Evolutionary conservation across 1,284 basidiomycete genomes (phyloP), one percentile per base, ranked within the genome.

Genomic region (Exobasidium cylindrosporum): DNA sequence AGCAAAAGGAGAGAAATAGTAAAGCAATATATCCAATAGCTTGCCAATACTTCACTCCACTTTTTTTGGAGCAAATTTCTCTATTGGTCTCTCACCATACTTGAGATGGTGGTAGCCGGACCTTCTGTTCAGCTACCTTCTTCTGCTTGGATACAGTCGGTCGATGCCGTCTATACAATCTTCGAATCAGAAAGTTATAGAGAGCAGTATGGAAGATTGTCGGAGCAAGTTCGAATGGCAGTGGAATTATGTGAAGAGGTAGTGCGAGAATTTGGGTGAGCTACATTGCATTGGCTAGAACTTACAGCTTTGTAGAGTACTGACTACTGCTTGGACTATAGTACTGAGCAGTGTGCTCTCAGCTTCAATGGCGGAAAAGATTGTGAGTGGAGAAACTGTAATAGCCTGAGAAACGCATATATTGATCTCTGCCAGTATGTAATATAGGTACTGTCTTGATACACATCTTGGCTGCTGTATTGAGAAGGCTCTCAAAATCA

Each of bases 341-440:
- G 89, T 90, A 4, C 84, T 24, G 40, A 59, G 3, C 69, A 69
- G 17, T 74, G 72, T 40, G 69, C 76, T 0, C 63, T 98, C 57
- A 96, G 92, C 80, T 98, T 97, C 83, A 98, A 98, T 72, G 95
- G 95, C 13, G 95, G 95, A 49, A 98, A 98, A 80, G 95, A 98
- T 78, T 97, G 62, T 30, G 54, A 17, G 24, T 35, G 0, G 5
- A 24, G 28, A 49, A 47, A 30, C 35, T 10, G 11, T 14, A 40
- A 49, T 21, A 4, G 0, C 29, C 49, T n/a, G 53, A 10, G 35
- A 35, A 30, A 23, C 49, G 28, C 32, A 17, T 35, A 31, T 14
- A 54, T 54, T 13, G 17, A 40, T 10, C 35, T 40, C n/a, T n/a
- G n/a, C n/a, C n/a, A n/a, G n/a, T 7, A 23, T n/a, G 21, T 26